These are phyloP conservation scores for Sugiyamaella valdiviana DNA, from an alignment of 805 yeast species.

Conservation along the genomic window DNA sequence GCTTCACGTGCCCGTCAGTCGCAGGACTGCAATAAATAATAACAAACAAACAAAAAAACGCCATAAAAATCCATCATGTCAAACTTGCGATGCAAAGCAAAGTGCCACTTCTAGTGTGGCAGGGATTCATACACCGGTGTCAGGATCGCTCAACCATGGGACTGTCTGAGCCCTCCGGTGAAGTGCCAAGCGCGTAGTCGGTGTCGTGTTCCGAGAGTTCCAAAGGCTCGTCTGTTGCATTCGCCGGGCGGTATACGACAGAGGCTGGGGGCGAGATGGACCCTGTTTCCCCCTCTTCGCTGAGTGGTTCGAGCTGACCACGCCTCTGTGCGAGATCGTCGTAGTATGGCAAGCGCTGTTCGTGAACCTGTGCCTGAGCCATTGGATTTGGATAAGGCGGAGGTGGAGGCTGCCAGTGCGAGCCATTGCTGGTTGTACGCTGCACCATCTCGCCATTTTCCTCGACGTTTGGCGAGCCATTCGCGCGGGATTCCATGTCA, in stretches of 20 bases:
- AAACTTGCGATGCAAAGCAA: background rate
- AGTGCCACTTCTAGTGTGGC: background rate
- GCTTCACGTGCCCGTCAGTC: too few relatives aligned
- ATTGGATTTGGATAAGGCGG: conserved; percentile 2
- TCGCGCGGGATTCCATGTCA: conserved; percentile 12
- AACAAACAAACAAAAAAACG: background rate
- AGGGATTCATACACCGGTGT: background rate
- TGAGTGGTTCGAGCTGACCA: background rate
- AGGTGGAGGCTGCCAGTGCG: conserved; percentile 8
- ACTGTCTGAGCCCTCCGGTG: background rate
- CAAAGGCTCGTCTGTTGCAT: too few relatives aligned
- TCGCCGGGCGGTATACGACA: too few relatives aligned
- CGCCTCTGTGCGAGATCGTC: background rate
- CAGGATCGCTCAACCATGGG: background rate
- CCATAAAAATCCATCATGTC: background rate
- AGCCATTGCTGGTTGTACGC: background rate
- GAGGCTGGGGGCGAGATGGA: too few relatives aligned
- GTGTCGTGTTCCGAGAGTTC: background rate
- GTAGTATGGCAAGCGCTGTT: background rate
- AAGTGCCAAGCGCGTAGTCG: too few relatives aligned
- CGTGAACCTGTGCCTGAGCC: background rate
- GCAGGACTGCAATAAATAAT: background rate
- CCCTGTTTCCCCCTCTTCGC: too few relatives aligned
- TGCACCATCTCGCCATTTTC: conserved; percentile 2
- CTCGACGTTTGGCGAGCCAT: background rate